Conservation (phyloP, 106 monocot genomes). For the Triglochin maritima region DNA sequence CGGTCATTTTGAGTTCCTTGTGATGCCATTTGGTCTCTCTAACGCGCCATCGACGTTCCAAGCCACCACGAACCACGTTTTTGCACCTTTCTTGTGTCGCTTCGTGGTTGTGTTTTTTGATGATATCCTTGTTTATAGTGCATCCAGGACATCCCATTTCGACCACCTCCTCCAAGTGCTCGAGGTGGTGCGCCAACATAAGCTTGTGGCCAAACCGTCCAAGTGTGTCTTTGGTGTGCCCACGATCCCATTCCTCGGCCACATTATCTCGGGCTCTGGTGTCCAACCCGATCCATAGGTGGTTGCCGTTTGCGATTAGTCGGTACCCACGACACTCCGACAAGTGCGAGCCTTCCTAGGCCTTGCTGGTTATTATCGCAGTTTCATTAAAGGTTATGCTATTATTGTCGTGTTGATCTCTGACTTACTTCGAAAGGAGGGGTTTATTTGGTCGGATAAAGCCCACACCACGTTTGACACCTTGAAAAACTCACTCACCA, state of each 20-base stretch:
- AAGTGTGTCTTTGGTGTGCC: constrained; percentile 4
- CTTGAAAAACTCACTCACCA: no score
- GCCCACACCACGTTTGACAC: background rate
- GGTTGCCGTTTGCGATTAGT: background rate
- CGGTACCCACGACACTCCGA: background rate
- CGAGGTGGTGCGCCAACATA: no score
- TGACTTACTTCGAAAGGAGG: background rate
- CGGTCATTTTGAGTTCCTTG: constrained; percentile 4
- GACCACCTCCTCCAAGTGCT: background rate
- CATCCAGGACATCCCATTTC: background rate
- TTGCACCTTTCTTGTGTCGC: background rate
- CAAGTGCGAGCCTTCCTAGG: background rate
- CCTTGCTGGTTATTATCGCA: background rate
- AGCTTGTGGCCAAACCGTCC: background rate
- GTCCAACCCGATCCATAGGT: background rate
- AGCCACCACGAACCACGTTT: background rate
- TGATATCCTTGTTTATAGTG: constrained; percentile 7
- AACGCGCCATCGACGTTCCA: constrained; percentile 11
- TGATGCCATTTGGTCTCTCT: constrained; percentile 1
- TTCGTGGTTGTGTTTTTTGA: background rate
- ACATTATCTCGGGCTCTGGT: background rate
- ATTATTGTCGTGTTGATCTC: background rate
- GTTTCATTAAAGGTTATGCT: constrained; percentile 3
- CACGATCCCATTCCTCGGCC: background rate
- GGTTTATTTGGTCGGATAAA: background rate